A percentile compares a stretch with the other conserved stretches of the same genome.
Conservation (phyloP, 257 asterid species). For the Nicotiana noctiflora region DNA sequence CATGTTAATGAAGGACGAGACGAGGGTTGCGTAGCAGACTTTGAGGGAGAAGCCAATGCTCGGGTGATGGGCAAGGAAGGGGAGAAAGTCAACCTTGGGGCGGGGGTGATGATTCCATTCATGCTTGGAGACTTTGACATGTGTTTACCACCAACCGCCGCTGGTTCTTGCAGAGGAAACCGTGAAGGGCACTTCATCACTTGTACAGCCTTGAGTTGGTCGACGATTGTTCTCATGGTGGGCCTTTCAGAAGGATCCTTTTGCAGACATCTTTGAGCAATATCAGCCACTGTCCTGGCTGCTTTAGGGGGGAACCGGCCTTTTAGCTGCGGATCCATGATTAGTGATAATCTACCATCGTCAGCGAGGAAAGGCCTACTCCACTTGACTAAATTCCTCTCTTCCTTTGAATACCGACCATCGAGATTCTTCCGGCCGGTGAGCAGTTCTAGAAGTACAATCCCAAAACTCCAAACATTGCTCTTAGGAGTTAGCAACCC, state of each 20-base stretch:
- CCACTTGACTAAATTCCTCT: conserved; percentile 84
- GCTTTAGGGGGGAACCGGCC: conserved; percentile 88
- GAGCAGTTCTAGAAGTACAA: conserved; percentile 83
- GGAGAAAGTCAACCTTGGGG: conserved; percentile 41
- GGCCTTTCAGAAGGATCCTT: conserved; percentile 87
- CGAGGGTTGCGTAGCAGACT: conserved; percentile 29
- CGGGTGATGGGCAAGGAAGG: conserved; percentile 43
- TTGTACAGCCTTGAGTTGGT: conserved; percentile 66
- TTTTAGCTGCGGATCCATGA: conserved; percentile 89
- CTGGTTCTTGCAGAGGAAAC: conserved; percentile 86
- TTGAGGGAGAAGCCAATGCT: conserved; percentile 38
- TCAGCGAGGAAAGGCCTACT: conserved; percentile 77
- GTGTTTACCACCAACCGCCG: conserved; percentile 49
- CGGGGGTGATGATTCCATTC: conserved; percentile 51
- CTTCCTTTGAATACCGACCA: conserved; percentile 69
- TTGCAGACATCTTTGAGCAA: conserved; percentile 77
- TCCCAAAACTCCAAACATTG: conserved; percentile 92
- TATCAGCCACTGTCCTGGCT: conserved; percentile 70
- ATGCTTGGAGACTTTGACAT: conserved; percentile 77
- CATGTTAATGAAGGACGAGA: conserved; percentile 46
- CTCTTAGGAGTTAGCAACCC: conserved; percentile 89
- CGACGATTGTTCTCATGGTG: conserved; percentile 79
- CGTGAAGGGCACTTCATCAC: conserved; percentile 71
- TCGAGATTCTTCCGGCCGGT: conserved; percentile 83
- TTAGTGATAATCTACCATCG: conserved; percentile 69